Evolutionary conservation across 192 early-diverging fungal genomes (phyloP).

Genomic region (Backusella sp.): DNA sequence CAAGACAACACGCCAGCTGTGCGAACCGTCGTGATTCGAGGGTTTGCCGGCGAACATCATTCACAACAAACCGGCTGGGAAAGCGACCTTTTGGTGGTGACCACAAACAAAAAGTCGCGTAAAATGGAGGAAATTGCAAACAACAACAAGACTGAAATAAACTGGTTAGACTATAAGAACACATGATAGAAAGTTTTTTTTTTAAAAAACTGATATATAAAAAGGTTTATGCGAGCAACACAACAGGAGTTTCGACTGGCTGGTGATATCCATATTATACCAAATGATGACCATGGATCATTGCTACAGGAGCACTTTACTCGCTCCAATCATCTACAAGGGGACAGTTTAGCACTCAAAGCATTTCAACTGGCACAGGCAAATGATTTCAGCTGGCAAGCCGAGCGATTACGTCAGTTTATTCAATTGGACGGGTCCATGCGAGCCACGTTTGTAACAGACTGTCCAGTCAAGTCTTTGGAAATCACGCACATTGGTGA

Average conservation of each 20-base stretch:
- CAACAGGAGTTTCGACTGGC: constrained; percentile 38
- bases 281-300: background rate
- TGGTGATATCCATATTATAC: constrained; percentile 24
- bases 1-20: constrained; percentile 23
- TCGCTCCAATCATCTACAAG: background rate
- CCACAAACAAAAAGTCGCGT: constrained; percentile 27
- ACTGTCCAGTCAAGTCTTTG: background rate
- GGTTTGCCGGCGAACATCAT: constrained; percentile 35
- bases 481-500: constrained; percentile 11
- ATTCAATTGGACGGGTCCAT: constrained; percentile 16
- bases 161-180: constrained; percentile 22
- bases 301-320: background rate
- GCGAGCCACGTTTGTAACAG: constrained; percentile 19
- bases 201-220: too few species aligned
- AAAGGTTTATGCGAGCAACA: constrained; percentile 34
- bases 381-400: constrained; percentile 28
- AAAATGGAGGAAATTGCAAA: constrained; percentile 33
- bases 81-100: constrained; percentile 27
- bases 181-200: background rate
- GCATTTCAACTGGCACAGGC: constrained; percentile 1
- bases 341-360: background rate
- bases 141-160: constrained; percentile 23
- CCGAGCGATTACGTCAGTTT: constrained; percentile 32
- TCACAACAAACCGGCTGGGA: constrained; percentile 26
- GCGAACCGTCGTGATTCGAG: constrained; percentile 38